These are phyloP conservation scores for Allium cepa DNA, from an alignment of 106 monocot genomes.

Conservation along the genomic window DNA sequence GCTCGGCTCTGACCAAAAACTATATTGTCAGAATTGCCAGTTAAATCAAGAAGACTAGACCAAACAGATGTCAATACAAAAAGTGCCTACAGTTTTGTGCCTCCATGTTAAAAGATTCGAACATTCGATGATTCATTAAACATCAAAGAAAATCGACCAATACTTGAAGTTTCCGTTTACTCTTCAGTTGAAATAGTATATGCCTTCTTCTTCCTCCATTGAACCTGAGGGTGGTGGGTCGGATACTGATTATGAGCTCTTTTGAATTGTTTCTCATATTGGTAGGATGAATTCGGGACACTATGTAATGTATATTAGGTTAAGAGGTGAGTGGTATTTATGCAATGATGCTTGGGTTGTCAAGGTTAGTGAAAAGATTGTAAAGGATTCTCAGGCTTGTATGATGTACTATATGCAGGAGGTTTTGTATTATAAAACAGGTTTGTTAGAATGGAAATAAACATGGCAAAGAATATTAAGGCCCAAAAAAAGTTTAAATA, in stretches of 20 bases:
- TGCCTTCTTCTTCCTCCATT: constrained; percentile 46
- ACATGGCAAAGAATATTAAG: no score
- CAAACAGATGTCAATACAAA: constrained; percentile 64
- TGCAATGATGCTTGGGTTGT: constrained; percentile 75
- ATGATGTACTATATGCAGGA: constrained; percentile 60
- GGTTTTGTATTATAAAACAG: constrained; percentile 17
- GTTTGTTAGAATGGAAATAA: neutral
- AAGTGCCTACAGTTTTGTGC: constrained; percentile 49
- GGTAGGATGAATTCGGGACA: constrained; percentile 56
- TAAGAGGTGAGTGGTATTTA: constrained; percentile 50
- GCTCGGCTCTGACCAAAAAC: constrained; percentile 51
- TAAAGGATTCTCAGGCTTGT: constrained; percentile 44
- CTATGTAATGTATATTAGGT: constrained; percentile 45
- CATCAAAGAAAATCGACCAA: constrained; percentile 42
- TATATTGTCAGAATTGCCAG: constrained; percentile 45
- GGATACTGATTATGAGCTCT: constrained; percentile 54
- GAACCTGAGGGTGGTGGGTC: constrained; percentile 39
- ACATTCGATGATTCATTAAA: constrained; percentile 20
- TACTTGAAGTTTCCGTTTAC: constrained; percentile 57
- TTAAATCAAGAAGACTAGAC: constrained; percentile 32
- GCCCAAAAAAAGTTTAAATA: no score
- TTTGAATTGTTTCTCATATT: constrained; percentile 56
- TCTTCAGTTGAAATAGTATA: constrained; percentile 52
- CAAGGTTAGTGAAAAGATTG: constrained; percentile 34
- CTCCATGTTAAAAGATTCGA: constrained; percentile 67